Conservation (phyloP, 2,329 filamentous ascomycete species). For the Colletotrichum incanum region DNA sequence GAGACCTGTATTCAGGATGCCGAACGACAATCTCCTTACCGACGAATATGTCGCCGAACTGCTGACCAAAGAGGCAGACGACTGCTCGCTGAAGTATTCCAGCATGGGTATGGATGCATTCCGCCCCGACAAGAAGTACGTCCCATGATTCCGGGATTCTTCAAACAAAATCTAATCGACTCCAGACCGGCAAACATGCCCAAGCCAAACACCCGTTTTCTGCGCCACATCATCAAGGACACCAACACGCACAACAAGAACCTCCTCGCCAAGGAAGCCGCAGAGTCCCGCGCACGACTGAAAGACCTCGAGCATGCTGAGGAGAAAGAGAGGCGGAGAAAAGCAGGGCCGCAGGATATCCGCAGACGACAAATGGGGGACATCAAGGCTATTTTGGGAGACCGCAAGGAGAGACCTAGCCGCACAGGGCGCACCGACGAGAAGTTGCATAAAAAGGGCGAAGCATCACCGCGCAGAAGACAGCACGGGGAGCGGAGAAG, state of each 20-base stretch:
- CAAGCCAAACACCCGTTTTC: slow-evolving; percentile 92
- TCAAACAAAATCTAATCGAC: slow-evolving; percentile 26
- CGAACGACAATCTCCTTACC: slow-evolving; percentile 69
- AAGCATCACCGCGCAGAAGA: slow-evolving; percentile 15
- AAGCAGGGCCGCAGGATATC: slow-evolving; percentile 66
- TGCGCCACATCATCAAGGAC: slow-evolving; percentile 89
- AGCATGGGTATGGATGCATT: slow-evolving; percentile 81
- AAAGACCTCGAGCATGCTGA: slow-evolving; percentile 70
- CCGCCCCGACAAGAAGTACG: slow-evolving; percentile 63
- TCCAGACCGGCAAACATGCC: slow-evolving; percentile 76
- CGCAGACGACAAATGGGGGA: slow-evolving; percentile 72
- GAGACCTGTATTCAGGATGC: slow-evolving; percentile 49
- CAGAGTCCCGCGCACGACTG: slow-evolving; percentile 82
- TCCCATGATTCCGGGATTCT: slow-evolving; percentile 23
- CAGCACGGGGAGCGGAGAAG: slow-evolving; percentile 31
- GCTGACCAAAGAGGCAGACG: slow-evolving; percentile 84
- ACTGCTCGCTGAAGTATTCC: slow-evolving; percentile 81
- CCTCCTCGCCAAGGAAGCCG: slow-evolving; percentile 85
- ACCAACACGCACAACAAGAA: slow-evolving; percentile 92
- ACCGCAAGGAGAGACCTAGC: slow-evolving; percentile 47
- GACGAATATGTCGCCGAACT: slow-evolving; percentile 87
- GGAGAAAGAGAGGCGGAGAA: slow-evolving; percentile 61
- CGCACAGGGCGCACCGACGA: slow-evolving; percentile 32
- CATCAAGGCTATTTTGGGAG: slow-evolving; percentile 72
- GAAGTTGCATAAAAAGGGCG: slow-evolving; percentile 24